These are phyloP conservation scores for Xylariales sp. DNA, from an alignment of 2,329 filamentous ascomycete genomes.

Conservation along the genomic window DNA sequence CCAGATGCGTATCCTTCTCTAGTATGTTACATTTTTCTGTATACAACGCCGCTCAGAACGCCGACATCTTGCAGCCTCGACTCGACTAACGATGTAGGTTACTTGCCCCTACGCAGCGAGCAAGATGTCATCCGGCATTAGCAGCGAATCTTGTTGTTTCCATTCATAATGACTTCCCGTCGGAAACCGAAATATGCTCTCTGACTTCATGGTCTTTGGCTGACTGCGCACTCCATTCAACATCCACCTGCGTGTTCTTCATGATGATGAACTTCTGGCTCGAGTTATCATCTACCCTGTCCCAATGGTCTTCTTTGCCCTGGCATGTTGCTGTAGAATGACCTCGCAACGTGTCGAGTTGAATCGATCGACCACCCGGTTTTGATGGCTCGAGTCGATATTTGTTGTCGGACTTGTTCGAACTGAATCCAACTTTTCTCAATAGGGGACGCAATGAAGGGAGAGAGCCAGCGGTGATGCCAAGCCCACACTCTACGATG, in stretches of 20 bases:
- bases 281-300: conserved; percentile 9
- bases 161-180: neutral
- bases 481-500: conserved; percentile 25
- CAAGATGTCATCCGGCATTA: no score
- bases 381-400: neutral
- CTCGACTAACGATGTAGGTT: no score
- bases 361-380: neutral
- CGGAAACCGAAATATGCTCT: neutral
- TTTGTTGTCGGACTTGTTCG: neutral
- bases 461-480: conserved; percentile 25
- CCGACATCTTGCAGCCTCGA: no score
- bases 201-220: neutral
- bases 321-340: conserved; percentile 11
- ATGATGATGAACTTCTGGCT: conserved; percentile 15
- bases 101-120: no score
- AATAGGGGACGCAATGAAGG: conserved; percentile 25
- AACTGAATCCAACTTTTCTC: conserved; percentile 8
- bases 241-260: conserved; percentile 16
- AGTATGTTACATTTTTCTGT: no score
- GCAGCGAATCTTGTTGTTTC: no score
- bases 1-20: no score
- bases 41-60: no score
- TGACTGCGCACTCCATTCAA: conserved; percentile 12
- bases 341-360: neutral
- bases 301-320: neutral